A percentile compares a stretch with the other conserved stretches of the same genome.
Conservation (phyloP, 2,329 filamentous ascomycete genomes). For the Trichoderma sp. region DNA sequence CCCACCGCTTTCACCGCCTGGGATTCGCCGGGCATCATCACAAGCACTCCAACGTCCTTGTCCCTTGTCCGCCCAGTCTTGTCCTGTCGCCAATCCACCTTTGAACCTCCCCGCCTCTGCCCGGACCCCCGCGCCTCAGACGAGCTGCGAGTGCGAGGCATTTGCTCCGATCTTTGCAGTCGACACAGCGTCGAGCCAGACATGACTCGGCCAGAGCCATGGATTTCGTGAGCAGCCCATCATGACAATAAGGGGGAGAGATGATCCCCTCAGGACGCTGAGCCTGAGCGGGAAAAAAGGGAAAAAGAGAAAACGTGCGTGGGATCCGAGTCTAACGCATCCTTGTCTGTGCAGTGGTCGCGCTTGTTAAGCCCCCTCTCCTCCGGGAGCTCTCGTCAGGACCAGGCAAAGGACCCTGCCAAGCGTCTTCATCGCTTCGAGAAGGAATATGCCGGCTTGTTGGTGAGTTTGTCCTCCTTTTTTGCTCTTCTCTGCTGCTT, state of each 20-base stretch:
- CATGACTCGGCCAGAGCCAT: constrained; percentile 50
- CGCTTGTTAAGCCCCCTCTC: constrained; percentile 64
- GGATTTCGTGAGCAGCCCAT: constrained; percentile 52
- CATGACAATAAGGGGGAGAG: neutral
- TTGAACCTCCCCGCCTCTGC: constrained; percentile 7
- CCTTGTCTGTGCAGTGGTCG: constrained; percentile 53
- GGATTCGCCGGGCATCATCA: constrained; percentile 16
- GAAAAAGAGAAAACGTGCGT: neutral
- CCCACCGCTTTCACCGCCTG: constrained; percentile 16
- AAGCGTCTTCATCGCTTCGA: constrained; percentile 65
- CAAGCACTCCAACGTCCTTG: neutral
- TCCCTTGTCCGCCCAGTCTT: constrained; percentile 1
- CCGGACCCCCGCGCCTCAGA: constrained; percentile 14
- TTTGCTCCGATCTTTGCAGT: neutral
- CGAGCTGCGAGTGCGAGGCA: constrained; percentile 9
- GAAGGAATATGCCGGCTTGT: constrained; percentile 61
- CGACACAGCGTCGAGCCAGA: constrained; percentile 15
- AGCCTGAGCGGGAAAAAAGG: neutral
- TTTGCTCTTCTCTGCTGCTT: neutral
- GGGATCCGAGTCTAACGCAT: constrained; percentile 15
- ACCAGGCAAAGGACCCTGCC: constrained; percentile 60
- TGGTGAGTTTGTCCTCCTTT: constrained; percentile 44
- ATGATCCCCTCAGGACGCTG: neutral
- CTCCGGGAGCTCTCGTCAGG: constrained; percentile 54
- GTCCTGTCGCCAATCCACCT: constrained; percentile 10